Base-by-base conservation (phyloP, 805 yeast genomes). In the Yamadazyma endophytica region DNA sequence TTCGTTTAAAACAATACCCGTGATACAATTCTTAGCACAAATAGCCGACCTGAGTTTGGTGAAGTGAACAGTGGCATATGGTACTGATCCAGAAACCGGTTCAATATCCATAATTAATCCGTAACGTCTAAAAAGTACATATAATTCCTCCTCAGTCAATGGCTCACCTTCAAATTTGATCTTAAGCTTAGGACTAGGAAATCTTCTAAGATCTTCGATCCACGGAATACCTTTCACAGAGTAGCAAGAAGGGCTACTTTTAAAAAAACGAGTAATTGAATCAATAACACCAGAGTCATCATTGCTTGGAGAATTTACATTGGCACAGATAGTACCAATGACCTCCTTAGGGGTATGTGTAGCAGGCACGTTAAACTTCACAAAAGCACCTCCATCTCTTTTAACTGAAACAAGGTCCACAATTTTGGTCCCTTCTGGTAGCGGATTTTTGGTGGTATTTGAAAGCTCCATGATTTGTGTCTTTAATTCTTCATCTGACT, bases 331-430 rank as follows among this genome's bases (percentile, higher is more conserved):
- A 39, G 58, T 54, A 2, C 67, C 49, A 35, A 79, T 77, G 29
- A 82, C 68, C 14, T 74, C 79, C 24, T 73, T 68, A 4, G 71
- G 58, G 4, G 71, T 58, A 33, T 55, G 55, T 3, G 58, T 68
- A 5, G 63, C 67, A 0, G 89, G 85, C 17, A 84, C 74, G 18
- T 63, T 56, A 46, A 82, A 82, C 42, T 81, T 82, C 21, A 86
- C 92, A 68, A 90, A 89, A 2, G 87, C 96, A 26, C 97, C 97
- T 31, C 97, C 96, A 50, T 92, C 98, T 38, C 95, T 68, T 35
- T 65, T 68, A 33, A 89, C 72, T 0, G 92, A 82, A 19, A 80
- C 74, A 18, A 86, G 68, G 2, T 79, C 77, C 5, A 73, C 65
- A 29, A 86, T 62, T 17, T 68, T 57, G 9, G 56, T 48, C 6